phyloP scores from a whole-genome alignment of 805 yeast genomes.

The Vanderwaltozyma verrucispora region DNA sequence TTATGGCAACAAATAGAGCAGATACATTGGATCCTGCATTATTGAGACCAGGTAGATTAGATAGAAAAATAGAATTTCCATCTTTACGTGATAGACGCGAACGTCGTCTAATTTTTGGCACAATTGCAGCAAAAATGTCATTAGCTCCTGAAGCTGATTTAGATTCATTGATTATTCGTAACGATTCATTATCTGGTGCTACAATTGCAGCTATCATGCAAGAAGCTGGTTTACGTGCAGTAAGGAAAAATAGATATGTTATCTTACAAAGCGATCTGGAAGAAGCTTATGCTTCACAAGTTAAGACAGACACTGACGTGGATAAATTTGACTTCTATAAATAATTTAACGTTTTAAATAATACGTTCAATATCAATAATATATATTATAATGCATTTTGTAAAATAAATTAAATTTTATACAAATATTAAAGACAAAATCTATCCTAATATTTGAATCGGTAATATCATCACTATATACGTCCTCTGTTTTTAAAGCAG shows the following conservation, averaged over 20 bases:
- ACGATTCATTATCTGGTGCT: slow-evolving; percentile 96
- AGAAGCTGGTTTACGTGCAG: slow-evolving; percentile 98
- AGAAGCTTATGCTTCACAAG: slow-evolving; percentile 96
- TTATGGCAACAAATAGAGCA: slow-evolving; percentile 99
- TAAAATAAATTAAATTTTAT: neutral
- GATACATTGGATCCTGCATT: slow-evolving; percentile 98
- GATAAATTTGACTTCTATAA: slow-evolving; percentile 97
- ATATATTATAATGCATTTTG: neutral
- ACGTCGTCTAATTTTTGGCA: slow-evolving; percentile 89
- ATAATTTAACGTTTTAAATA: slow-evolving; percentile 23
- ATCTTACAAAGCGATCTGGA: slow-evolving; percentile 93
- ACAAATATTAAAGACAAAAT: neutral
- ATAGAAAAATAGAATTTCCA: slow-evolving; percentile 97
- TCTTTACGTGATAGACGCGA: slow-evolving; percentile 94
- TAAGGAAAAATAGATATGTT: slow-evolving; percentile 94
- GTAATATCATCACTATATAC: too few species aligned
- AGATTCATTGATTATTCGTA: slow-evolving; percentile 88
- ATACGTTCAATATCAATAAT: neutral
- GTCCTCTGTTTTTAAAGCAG: too few species aligned
- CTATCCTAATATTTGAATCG: too few species aligned
- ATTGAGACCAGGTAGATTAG: slow-evolving; percentile 96
- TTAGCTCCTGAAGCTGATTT: slow-evolving; percentile 96
- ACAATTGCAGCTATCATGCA: slow-evolving; percentile 99
- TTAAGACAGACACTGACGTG: slow-evolving; percentile 87
- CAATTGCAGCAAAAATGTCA: slow-evolving; percentile 96